Evolutionary conservation across 2,329 filamentous ascomycete species (phyloP).

Genomic region (Fusarium sp.): DNA sequence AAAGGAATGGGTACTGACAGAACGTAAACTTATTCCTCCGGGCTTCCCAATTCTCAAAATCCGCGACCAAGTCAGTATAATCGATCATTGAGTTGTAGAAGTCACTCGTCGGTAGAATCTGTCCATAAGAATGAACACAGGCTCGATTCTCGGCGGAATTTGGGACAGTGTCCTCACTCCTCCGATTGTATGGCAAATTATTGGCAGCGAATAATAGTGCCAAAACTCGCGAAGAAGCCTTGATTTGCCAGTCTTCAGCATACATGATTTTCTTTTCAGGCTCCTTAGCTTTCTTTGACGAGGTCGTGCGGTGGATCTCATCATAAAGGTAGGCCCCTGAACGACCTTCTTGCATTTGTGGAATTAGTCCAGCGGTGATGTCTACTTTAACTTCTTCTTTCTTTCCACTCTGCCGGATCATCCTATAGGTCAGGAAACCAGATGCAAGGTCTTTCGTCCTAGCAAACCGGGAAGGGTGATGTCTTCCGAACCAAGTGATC

Average conservation of each 20-base stretch:
- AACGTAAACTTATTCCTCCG: constrained; percentile 83
- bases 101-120: constrained; percentile 81
- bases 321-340: constrained; percentile 81
- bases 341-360: constrained; percentile 76
- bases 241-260: constrained; percentile 90
- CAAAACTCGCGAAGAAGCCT: constrained; percentile 83
- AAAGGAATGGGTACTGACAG: constrained; percentile 91
- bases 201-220: constrained; percentile 87
- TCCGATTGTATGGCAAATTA: constrained; percentile 62
- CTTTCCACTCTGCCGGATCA: constrained; percentile 78
- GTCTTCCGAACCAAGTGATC: constrained; percentile 81
- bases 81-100: constrained; percentile 92
- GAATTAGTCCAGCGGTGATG: constrained; percentile 76
- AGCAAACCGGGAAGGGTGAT: constrained; percentile 76
- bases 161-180: constrained; percentile 46
- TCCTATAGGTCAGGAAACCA: constrained; percentile 84
- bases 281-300: constrained; percentile 68
- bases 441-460: constrained; percentile 81
- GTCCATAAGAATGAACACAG: constrained; percentile 62
- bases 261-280: constrained; percentile 73
- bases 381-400: constrained; percentile 72
- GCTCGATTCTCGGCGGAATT: constrained; percentile 45
- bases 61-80: constrained; percentile 84
- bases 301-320: constrained; percentile 71
- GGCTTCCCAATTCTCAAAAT: constrained; percentile 90